Evolutionary conservation across 1,139 yeast species (phyloP).

Genomic region (Blastobotrys elegans): DNA sequence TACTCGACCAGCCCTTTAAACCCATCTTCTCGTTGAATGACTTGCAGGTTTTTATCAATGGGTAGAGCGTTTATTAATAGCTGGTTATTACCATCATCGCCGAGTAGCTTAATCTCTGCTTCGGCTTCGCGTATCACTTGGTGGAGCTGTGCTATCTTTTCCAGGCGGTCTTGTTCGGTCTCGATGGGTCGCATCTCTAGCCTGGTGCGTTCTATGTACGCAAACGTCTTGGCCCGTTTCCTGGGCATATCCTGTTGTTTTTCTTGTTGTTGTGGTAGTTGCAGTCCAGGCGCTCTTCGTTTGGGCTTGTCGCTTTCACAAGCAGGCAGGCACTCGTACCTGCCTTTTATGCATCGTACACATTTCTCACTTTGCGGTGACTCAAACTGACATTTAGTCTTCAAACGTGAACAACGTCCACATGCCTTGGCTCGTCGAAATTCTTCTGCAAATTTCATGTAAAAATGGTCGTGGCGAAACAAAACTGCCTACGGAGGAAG

Average conservation of each 20-base stretch:
- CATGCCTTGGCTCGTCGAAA: conserved; percentile 52
- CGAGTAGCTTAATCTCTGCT: conserved; percentile 1
- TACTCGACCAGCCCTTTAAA: neutral
- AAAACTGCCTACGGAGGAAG: too few relatives aligned
- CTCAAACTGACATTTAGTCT: conserved; percentile 51
- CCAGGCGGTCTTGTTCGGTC: neutral
- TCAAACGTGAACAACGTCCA: conserved; percentile 52
- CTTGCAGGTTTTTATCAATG: neutral
- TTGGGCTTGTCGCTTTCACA: neutral
- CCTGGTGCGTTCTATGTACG: neutral
- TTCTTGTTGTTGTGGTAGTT: neutral
- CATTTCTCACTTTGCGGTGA: conserved; percentile 46
- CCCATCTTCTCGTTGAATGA: neutral
- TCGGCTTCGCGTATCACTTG: conserved; percentile 1
- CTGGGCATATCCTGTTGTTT: neutral
- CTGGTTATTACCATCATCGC: neutral
- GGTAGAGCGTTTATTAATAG: neutral
- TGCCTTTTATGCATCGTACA: conserved; percentile 41
- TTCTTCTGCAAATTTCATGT: conserved; percentile 12
- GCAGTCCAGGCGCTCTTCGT: neutral
- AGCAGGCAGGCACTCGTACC: conserved; percentile 1
- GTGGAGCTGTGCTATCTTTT: conserved; percentile 3
- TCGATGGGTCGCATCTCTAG: neutral
- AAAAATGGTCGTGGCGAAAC: too few relatives aligned
- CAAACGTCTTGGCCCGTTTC: neutral